Base-by-base conservation (phyloP, 2,329 filamentous ascomycete genomes). In the Daldinia eschscholtzii region DNA sequence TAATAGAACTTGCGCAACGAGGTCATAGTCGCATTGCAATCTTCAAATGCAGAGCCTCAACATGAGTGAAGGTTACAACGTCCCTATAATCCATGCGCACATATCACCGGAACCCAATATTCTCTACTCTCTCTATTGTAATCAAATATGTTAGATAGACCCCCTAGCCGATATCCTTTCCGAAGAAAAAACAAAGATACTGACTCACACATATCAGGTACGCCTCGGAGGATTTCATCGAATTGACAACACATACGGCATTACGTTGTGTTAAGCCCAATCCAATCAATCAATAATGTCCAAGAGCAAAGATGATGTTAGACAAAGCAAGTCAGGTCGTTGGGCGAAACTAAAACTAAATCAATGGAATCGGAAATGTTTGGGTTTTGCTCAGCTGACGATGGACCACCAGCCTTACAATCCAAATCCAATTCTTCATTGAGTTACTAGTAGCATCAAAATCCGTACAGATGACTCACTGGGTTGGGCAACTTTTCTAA, bases 381-480 rank as follows among this genome's bases (percentile, higher is more conserved):
- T 10, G 28, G 20, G 20, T 23, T 48, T 48, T n/a, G 44, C 44
- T 48, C 20, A 48, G 44, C 44, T 48, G 44, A 48, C 44, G 7
- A 28, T 9, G 23, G 20, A 23, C 20, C 20, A 48, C 44, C 12
- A 26, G 23, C 44, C 44, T 48, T 18, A n/a, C 23, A 23, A 6
- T 28, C 15, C 7, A 28, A 23, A 6, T 28, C 15, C 7, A 28
- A 12, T 10, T 48, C 20, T 23, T 48, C 23, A n/a, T 48, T 18
- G 20, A 48, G 13, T 4, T 48, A n/a, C 37, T 6, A 39, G 7
- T 39, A 10, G 1, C 37, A 23, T 23, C 20, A 23, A 23, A 23
- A 23, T 33, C 35, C 35, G 35, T 15, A 30, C 10, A 26, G 18
- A 52, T 52, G 46, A 52, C 13, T 52, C 46, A 33, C 46, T 30